Evolutionary conservation across 805 yeast species (phyloP).

Genomic region (Hanseniaspora jakobsenii): DNA sequence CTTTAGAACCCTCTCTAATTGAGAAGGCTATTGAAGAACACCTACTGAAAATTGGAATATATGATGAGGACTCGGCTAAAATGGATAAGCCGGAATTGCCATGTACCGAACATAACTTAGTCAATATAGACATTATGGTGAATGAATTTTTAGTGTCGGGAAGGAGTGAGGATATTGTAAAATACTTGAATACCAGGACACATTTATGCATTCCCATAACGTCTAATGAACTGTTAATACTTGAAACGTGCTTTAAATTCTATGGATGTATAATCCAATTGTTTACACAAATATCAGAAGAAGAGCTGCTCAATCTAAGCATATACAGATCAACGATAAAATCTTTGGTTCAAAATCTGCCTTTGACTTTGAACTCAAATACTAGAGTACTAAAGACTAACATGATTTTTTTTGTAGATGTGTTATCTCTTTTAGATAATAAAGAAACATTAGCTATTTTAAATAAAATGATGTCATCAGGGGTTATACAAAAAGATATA

Average conservation of each 20-base stretch:
- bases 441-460: neutral
- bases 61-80: neutral
- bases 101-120: neutral
- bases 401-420: conserved; percentile 4
- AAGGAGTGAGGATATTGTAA: neutral
- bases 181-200: conserved; percentile 5
- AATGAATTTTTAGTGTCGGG: neutral
- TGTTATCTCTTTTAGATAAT: neutral
- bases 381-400: neutral
- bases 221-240: neutral
- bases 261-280: conserved; percentile 3
- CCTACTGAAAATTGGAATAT: neutral
- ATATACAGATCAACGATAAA: neutral
- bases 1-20: no score
- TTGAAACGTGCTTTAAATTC: neutral
- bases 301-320: no score
- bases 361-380: neutral
- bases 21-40: conserved; percentile 9
- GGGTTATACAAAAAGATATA: neutral
- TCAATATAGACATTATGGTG: neutral
- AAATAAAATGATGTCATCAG: neutral
- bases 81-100: neutral
- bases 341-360: neutral
- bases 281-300: no score
- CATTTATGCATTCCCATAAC: neutral